Conservation (phyloP, 2,329 filamentous ascomycete genomes). For the Talaromyces pinophilus region DNA sequence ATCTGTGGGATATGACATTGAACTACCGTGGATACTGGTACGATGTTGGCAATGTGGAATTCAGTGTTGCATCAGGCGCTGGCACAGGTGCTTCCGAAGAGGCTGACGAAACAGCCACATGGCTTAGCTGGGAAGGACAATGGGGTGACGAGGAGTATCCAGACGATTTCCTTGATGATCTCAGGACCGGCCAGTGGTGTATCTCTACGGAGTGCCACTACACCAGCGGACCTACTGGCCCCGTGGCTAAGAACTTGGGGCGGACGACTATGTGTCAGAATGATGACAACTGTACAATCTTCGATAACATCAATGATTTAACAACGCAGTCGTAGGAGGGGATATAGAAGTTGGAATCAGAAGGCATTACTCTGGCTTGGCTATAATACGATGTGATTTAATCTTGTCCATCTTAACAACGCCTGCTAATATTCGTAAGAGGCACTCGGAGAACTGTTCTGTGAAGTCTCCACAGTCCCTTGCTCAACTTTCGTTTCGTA, state of each 20-base stretch:
- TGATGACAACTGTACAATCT: constrained; percentile 25
- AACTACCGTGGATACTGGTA: constrained; percentile 4
- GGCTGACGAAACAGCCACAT: constrained; percentile 2
- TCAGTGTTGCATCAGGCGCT: neutral
- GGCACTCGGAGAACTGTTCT: no score
- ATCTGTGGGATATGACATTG: constrained; percentile 18
- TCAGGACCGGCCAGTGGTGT: constrained; percentile 13
- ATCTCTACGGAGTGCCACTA: constrained; percentile 13
- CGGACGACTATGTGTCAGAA: constrained; percentile 15
- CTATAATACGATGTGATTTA: neutral
- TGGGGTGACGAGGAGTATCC: constrained; percentile 20
- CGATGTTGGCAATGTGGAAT: neutral
- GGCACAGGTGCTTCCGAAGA: constrained; percentile 7
- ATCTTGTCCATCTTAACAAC: neutral
- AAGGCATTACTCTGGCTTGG: neutral
- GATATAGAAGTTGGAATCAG: neutral
- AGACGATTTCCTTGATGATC: neutral
- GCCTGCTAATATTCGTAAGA: no score
- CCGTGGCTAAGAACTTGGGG: constrained; percentile 14
- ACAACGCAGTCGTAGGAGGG: neutral
- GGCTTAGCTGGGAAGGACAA: constrained; percentile 14
- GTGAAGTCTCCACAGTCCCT: no score
- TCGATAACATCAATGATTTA: constrained; percentile 24
- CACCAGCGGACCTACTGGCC: constrained; percentile 14
- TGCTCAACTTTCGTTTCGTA: no score